Evolutionary conservation across 345 rosid species (phyloP), one percentile per base, ranked within the genome.

Genomic region (Trapa bicornis): DNA sequence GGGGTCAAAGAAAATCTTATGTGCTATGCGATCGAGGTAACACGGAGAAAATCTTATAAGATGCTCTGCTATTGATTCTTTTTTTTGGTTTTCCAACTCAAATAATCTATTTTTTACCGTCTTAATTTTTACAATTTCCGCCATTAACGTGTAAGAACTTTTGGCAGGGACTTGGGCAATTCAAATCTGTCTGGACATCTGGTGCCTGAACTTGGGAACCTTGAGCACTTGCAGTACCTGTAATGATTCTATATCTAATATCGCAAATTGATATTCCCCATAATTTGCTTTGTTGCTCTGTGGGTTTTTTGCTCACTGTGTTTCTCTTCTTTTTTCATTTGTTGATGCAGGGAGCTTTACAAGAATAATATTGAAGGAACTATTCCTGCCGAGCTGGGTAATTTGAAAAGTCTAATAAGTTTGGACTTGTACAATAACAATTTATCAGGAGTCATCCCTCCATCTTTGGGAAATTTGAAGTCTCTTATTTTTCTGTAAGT

Each of bases 221-320:
- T 94, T 17, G 85, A 94, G 75, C 92, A 88, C 76, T 71, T 94
- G 75, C 95, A 94, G 72, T 94, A 94, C 70, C 79, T 94, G 99
- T 94, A 41, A 85, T 67, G 96, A 81, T 72, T 65, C 68, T 37
- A 73, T 22, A 9, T 2, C 61, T 22, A 32, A 8, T 6, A 47
- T 41, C 43, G 3, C 53, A 47, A 47, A 47, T 11, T 17, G 0
- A 10, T 47, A 47, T 47, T 47, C 11, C 53, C 53, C 1, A 47
- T 12, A 47, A 11, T 41, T 41, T 41, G 43, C 43, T 41, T 3
- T 41, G 43, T 41, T 41, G 43, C 43, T 41, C 7, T 41, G 43
- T 41, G 43, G 43, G 0, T 41, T 3, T 41, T 41, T 41, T 41
- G 43, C 43, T 41, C 43, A 41, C 43, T 0, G 6, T 41, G 6